Conservation (phyloP, 176 grass and related monocot species). For the Cymbopogon citratus region DNA sequence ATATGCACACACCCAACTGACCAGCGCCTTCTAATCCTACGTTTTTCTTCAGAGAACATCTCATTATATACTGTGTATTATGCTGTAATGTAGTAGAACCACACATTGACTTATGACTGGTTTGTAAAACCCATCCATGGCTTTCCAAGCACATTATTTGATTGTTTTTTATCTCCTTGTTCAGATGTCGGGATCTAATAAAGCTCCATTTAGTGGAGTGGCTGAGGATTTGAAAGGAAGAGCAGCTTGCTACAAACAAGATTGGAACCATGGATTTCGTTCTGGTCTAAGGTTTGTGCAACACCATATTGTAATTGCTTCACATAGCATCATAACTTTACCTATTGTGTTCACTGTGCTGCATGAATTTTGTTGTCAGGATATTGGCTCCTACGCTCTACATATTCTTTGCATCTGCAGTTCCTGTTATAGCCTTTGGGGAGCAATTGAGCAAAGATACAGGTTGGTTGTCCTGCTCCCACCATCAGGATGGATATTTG, state of each 20-base stretch:
- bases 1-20: background rate
- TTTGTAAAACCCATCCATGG: background rate
- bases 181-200: constrained; percentile 33
- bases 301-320: background rate
- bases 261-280: constrained; percentile 52
- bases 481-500: background rate
- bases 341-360: constrained; percentile 1
- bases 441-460: constrained; percentile 82
- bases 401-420: constrained; percentile 77
- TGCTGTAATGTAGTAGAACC: background rate
- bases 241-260: constrained; percentile 67
- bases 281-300: constrained; percentile 54
- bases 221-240: constrained; percentile 74
- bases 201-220: constrained; percentile 48
- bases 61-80: background rate
- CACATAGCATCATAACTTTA: background rate
- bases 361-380: constrained; percentile 38
- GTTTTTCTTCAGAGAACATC: background rate
- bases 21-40: background rate
- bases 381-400: constrained; percentile 82
- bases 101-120: background rate
- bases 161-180: background rate
- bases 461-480: constrained; percentile 23
- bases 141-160: background rate
- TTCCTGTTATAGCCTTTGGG: constrained; percentile 78